These are phyloP conservation scores for Euphorbia pulcherrima DNA, from an alignment of 345 rosid genomes.

Conservation along the genomic window DNA sequence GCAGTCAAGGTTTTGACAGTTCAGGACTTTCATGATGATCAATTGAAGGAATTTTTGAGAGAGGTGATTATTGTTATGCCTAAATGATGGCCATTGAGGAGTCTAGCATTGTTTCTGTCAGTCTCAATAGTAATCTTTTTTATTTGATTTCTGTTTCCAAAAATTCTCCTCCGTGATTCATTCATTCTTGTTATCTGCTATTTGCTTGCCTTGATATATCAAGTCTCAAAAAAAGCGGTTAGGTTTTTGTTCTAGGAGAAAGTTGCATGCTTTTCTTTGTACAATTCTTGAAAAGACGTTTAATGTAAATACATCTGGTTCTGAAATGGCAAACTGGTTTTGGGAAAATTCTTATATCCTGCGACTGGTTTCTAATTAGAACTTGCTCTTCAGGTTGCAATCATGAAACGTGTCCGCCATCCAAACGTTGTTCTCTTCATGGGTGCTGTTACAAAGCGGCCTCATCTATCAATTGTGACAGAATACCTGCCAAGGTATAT, in stretches of 20 bases:
- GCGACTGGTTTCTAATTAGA: background rate
- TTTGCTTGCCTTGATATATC: background rate
- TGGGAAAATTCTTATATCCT: background rate
- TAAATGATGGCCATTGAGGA: background rate
- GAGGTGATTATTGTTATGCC: conserved; percentile 46
- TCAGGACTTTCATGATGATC: conserved; percentile 88
- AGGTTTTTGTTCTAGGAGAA: background rate
- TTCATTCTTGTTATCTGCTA: background rate
- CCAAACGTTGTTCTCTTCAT: conserved; percentile 97
- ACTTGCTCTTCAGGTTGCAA: conserved; percentile 58
- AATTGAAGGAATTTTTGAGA: conserved; percentile 80
- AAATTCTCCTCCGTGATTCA: background rate
- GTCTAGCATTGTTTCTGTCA: background rate
- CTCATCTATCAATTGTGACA: conserved; percentile 84
- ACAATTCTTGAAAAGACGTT: background rate
- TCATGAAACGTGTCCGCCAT: conserved; percentile 96
- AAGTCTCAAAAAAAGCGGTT: background rate
- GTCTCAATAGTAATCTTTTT: background rate
- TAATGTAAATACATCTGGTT: background rate
- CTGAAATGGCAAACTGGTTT: background rate
- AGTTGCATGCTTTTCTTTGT: background rate
- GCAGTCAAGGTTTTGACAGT: conserved; percentile 83
- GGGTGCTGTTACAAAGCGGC: conserved; percentile 95
- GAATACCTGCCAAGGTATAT: conserved; percentile 86
- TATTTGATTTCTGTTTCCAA: background rate